A percentile compares a stretch with the other conserved stretches of the same genome.
These are phyloP conservation scores for Phyllosticta paracitricarpa DNA, from an alignment of 2,329 filamentous ascomycete genomes.

Conservation along the genomic window DNA sequence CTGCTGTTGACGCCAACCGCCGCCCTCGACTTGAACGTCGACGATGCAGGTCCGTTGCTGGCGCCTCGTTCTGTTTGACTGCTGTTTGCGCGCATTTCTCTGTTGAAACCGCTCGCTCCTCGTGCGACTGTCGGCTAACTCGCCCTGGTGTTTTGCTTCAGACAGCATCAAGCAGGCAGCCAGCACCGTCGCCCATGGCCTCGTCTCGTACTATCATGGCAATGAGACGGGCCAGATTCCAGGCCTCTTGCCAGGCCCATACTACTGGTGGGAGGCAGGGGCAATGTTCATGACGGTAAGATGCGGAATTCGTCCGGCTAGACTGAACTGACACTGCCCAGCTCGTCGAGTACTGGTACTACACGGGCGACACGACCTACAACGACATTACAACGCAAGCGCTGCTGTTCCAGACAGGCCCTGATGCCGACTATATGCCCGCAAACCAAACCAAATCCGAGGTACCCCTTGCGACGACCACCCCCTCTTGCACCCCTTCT, in stretches of 20 bases:
- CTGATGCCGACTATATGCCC: slow-evolving; percentile 19
- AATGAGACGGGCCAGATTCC: slow-evolving; percentile 41
- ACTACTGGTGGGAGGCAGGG: slow-evolving; percentile 33
- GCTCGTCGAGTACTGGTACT: slow-evolving; percentile 76
- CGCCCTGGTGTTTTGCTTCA: background rate
- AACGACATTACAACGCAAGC: slow-evolving; percentile 54
- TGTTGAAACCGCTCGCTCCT: too few relatives aligned
- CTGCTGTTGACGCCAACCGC: background rate
- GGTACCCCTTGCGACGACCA: background rate
- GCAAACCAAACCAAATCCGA: slow-evolving; percentile 26
- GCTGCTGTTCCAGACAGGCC: slow-evolving; percentile 23
- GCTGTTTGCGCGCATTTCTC: too few relatives aligned
- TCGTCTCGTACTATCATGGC: slow-evolving; percentile 45
- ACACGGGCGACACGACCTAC: slow-evolving; percentile 63
- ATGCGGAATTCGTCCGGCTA: too few relatives aligned
- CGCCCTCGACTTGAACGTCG: background rate
- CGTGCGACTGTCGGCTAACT: background rate
- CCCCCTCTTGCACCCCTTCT: background rate
- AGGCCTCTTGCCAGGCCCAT: slow-evolving; percentile 42
- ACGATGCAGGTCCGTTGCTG: background rate
- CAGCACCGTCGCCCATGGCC: slow-evolving; percentile 34
- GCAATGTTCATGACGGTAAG: slow-evolving; percentile 17
- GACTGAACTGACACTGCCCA: slow-evolving; percentile 19
- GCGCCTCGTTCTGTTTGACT: too few relatives aligned
- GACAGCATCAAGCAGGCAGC: slow-evolving; percentile 34